Base-by-base conservation (phyloP, 306 rosid genomes). In the Canavalia ensiformis region DNA sequence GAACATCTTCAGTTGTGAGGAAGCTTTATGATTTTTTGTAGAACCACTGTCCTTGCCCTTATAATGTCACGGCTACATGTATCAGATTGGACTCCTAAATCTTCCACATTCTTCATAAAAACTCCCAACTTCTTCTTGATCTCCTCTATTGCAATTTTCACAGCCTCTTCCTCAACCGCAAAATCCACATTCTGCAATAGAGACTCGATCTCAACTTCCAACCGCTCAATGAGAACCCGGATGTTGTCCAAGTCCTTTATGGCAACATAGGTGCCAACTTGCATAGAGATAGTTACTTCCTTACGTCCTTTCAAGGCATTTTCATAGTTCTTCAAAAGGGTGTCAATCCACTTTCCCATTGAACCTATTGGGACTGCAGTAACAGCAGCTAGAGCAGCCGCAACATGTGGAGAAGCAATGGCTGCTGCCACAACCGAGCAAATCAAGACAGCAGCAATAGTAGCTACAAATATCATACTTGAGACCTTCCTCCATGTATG, bases 381-480 rank as follows among this genome's bases (percentile, higher is more conserved):
- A 6, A 92, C 97, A 1, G 97, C 97, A 10, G 96, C 97, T 33
- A 94, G 54, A 33, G 92, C 97, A 3, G 94, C 94, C 0, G 98
- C 98, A 57, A 94, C 90, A 0, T 90, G 94, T 0, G 97, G 97
- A 18, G 97, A 87, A 64, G 97, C 93, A 87, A 94, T 80, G 35
- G 97, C 96, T 47, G 96, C 97, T 1, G 97, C 97, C 76, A 94
- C 97, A 29, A 94, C 91, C 0, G 98, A 92, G 82, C 97, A 94
- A 42, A 94, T 92, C 92, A 94, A 85, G 4, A 94, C 90, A 1
- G 96, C 79, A 44, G 98, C 94, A 70, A 92, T 90, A 8, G 96
- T 92, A 7, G 90, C 91, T 3, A 86, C 92, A 68, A 92, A 94
- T 79, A 92, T 94, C 52, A 88, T 72, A 73, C 88, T 77, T 0